A percentile compares a stretch with the other conserved stretches of the same genome.
Evolutionary conservation across 805 yeast species (phyloP).

Genomic region (Cyberlindnera maritima): DNA sequence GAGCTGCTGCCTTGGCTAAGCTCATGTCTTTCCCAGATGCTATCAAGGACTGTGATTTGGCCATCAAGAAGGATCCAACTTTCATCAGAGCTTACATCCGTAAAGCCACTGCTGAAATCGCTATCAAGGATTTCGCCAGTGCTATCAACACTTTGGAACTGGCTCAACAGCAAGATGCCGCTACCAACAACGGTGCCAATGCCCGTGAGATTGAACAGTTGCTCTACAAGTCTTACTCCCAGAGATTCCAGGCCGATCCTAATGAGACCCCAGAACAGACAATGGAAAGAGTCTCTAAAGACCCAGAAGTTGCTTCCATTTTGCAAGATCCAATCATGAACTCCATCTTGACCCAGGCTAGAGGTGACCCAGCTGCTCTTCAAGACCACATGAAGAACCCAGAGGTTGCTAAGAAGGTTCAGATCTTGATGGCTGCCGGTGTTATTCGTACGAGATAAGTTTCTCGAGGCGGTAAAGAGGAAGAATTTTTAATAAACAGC

Average conservation of each 20-base stretch:
- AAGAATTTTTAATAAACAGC: too few relatives aligned
- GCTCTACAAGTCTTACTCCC: slow-evolving; percentile 69
- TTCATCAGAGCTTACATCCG: slow-evolving; percentile 95
- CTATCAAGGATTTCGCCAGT: slow-evolving; percentile 80
- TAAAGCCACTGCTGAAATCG: slow-evolving; percentile 92
- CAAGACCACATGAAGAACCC: slow-evolving; percentile 98
- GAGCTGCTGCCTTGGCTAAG: slow-evolving; percentile 96
- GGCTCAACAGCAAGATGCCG: slow-evolving; percentile 75
- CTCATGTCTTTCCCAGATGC: slow-evolving; percentile 97
- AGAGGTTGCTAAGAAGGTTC: slow-evolving; percentile 81
- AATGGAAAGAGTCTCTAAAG: slow-evolving; percentile 82
- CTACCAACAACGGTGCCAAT: slow-evolving; percentile 57
- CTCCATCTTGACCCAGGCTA: slow-evolving; percentile 90
- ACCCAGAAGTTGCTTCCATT: slow-evolving; percentile 90
- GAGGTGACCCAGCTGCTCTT: slow-evolving; percentile 92
- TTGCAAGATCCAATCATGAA: slow-evolving; percentile 96
- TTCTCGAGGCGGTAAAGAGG: too few relatives aligned
- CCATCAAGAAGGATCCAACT: slow-evolving; percentile 82
- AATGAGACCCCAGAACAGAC: slow-evolving; percentile 91
- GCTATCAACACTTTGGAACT: slow-evolving; percentile 77
- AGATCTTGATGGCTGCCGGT: slow-evolving; percentile 92
- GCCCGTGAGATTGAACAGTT: slow-evolving; percentile 79
- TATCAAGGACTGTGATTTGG: slow-evolving; percentile 84
- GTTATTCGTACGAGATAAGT: slow-evolving; percentile 79
- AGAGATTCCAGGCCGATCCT: slow-evolving; percentile 77